phyloP scores from a whole-genome alignment of 495 filamentous ascomycete genomes.

The Podospora pseudocomata region DNA sequence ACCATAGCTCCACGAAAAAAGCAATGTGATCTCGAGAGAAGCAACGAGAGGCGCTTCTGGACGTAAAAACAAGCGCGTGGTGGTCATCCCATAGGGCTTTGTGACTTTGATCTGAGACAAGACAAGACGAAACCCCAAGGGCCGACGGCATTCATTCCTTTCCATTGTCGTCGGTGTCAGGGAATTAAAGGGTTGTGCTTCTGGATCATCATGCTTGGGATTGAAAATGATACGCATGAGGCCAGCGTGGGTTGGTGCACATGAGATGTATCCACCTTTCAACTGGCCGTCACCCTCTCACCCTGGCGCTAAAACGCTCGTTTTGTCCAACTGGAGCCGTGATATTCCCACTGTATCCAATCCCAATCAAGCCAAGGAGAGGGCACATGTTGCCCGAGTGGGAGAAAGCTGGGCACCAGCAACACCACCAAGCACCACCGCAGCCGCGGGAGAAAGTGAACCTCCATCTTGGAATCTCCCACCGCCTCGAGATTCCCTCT shows the following conservation, averaged over 20 bases:
- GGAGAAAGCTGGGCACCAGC: not conserved
- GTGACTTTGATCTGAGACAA: not conserved
- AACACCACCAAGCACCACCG: not conserved
- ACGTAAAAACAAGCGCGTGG: not conserved
- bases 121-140: not conserved
- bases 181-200: conserved; percentile 15
- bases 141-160: not conserved
- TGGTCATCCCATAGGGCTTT: not conserved
- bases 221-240: not conserved
- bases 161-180: not conserved
- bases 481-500: not conserved
- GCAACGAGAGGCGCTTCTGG: not conserved
- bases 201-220: conserved; percentile 3
- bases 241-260: conserved; percentile 2
- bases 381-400: conserved; percentile 11
- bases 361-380: conserved; percentile 2
- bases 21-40: not conserved
- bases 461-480: not conserved
- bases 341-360: conserved; percentile 17
- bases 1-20: too few species aligned
- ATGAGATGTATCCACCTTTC: conserved; percentile 5
- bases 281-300: not conserved
- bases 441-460: not conserved
- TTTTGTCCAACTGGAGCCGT: conserved; percentile 7
- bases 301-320: conserved; percentile 10